These are phyloP conservation scores for Halocafeteria seosinensis DNA, from an alignment of 108 stramenopile species.

Conservation along the genomic window DNA sequence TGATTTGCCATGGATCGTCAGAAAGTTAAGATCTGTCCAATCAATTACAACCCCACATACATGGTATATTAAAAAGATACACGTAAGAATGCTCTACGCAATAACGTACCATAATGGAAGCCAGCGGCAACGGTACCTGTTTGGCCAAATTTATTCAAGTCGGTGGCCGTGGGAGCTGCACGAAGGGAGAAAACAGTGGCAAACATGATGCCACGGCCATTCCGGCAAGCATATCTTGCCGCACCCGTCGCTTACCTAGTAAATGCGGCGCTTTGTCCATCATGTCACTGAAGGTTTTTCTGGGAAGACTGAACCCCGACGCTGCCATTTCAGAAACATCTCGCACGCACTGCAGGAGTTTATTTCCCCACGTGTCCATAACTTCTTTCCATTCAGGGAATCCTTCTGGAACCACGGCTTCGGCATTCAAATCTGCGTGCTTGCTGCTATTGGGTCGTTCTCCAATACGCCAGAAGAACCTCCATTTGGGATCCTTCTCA, in stretches of 20 bases:
- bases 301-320: conserved; percentile 20
- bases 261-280: conserved; percentile 38
- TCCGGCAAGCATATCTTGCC: too few species aligned
- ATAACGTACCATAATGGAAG: conserved; percentile 37
- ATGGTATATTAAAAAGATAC: too few species aligned
- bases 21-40: conserved; percentile 39
- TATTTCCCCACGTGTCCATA: conserved; percentile 36
- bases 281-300: conserved; percentile 13
- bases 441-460: conserved; percentile 17
- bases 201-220: too few species aligned
- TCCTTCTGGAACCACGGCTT: conserved; percentile 27
- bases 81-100: too few species aligned
- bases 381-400: conserved; percentile 24
- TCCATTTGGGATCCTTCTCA: conserved; percentile 39
- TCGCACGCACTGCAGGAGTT: conserved; percentile 16
- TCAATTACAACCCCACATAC: too few species aligned
- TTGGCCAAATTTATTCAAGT: conserved; percentile 14
- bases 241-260: too few species aligned
- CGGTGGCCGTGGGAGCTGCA: conserved; percentile 33
- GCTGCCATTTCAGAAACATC: conserved; percentile 29
- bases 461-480: conserved; percentile 43
- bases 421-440: conserved; percentile 27
- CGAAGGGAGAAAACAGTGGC: too few species aligned
- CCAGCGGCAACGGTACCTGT: conserved; percentile 31
- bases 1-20: conserved; percentile 36